Base-by-base conservation (phyloP, 768 basidiomycete genomes). In the Mrakia blollopis region DNA sequence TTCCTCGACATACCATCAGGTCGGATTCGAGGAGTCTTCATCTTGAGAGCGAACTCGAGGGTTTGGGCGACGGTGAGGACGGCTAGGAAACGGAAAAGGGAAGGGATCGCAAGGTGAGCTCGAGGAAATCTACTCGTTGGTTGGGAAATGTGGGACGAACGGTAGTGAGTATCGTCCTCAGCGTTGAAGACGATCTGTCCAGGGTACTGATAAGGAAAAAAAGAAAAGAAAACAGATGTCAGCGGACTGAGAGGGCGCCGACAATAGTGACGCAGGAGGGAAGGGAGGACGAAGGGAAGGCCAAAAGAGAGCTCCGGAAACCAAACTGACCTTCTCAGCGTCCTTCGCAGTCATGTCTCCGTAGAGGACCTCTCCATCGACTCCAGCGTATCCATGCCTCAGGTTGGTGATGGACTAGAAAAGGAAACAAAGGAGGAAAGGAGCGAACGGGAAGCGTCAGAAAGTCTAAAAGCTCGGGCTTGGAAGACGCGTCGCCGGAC, bases 21-120 rank as follows among this genome's bases (percentile, higher is more conserved):
- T 39, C 77, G 72, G 23, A 50, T 60, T 16, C 52, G 30, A 21
- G 77, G 77, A 14, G 77, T 75, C 67, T 75, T 74, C 77, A 75
- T 78, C 61, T 78, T 69, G 60, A 75, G 73, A 13, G 67, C 77
- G 54, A 78, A 78, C 68, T 74, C 60, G 72, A 78, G 77, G 21
- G 77, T 78, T 69, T 78, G 47, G 8, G 39, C 77, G 57, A 78
- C 77, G 8, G 77, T 78, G 16, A 78, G 68, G 67, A 63, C 41
- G 32, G 77, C 63, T 67, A 67, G 37, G 63, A 67, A 4, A 16
- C 54, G 57, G 0, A 6, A 25, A n/a, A 11, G 30, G 7, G 10
- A 18, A 52, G 44, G 50, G 16, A 10, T 28, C 25, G n/a, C 5
- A n/a, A n/a, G n/a, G 54, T 10, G 8, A 44, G 32, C 28, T 35